Conservation (phyloP, 1,284 basidiomycete species). For the Microbotryum lychnidis-dioicae region DNA sequence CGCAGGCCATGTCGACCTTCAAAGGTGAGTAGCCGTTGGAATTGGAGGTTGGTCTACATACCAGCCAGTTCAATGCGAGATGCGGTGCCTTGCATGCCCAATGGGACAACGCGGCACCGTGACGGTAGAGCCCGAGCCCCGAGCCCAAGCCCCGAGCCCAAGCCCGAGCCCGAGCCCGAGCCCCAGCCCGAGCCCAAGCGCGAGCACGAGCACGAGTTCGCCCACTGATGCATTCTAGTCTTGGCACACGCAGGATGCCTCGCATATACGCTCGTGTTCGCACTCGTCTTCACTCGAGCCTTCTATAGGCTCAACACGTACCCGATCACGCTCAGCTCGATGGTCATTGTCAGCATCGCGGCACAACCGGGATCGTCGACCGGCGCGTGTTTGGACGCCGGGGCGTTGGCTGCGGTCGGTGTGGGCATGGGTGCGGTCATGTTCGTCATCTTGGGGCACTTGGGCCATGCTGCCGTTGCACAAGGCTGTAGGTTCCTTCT, state of each 20-base stretch:
- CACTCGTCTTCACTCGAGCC: constrained; percentile 36
- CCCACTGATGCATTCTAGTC: neutral
- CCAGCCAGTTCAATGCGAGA: neutral
- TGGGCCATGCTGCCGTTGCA: constrained; percentile 36
- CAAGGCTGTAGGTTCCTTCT: constrained; percentile 39
- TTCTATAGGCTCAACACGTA: constrained; percentile 34
- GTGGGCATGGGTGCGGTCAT: constrained; percentile 35
- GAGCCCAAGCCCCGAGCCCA: too few relatives aligned
- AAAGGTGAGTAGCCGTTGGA: constrained; percentile 2
- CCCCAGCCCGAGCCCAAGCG: neutral
- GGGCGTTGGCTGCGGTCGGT: constrained; percentile 34
- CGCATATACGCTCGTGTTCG: constrained; percentile 22
- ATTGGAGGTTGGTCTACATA: neutral
- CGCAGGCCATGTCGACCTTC: neutral
- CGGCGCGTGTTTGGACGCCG: constrained; percentile 31
- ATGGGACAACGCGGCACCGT: too few relatives aligned
- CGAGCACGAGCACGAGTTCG: neutral
- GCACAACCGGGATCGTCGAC: constrained; percentile 36
- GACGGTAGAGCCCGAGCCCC: neutral
- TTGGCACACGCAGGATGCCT: neutral
- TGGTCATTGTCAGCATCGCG: constrained; percentile 36
- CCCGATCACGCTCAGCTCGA: constrained; percentile 34
- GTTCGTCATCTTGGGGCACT: constrained; percentile 39
- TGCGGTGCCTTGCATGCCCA: neutral
- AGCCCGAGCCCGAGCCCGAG: neutral